Evolutionary conservation across 208 protist genomes (phyloP).

Genomic region (Lotmaria passim): DNA sequence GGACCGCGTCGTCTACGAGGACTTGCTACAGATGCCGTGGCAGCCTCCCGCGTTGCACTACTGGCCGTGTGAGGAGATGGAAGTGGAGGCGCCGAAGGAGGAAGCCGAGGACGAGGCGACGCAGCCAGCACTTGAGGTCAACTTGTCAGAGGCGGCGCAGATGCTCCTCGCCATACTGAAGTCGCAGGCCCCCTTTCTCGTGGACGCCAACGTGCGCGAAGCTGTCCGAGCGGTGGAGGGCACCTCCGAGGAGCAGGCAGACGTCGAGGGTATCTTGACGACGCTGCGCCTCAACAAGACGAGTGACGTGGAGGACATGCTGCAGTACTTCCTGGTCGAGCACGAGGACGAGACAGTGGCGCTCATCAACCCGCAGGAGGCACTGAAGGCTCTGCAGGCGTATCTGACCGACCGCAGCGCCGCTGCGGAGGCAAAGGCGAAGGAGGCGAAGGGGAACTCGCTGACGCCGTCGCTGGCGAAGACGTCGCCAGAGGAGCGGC

Average conservation of each 20-base stretch:
- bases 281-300: conserved; percentile 88
- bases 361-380: conserved; percentile 87
- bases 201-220: conserved; percentile 77
- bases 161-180: conserved; percentile 90
- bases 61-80: conserved; percentile 69
- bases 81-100: conserved; percentile 48
- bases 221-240: conserved; percentile 68
- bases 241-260: conserved; percentile 84
- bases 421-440: conserved; percentile 27
- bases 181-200: conserved; percentile 86
- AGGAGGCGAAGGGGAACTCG: conserved; percentile 17
- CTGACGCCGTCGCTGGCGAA: conserved; percentile 20
- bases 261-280: conserved; percentile 93
- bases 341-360: conserved; percentile 65
- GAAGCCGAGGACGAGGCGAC: conserved; percentile 43
- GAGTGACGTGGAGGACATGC: conserved; percentile 87
- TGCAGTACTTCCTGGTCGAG: conserved; percentile 88
- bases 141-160: conserved; percentile 77
- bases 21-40: conserved; percentile 92
- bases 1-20: conserved; percentile 96
- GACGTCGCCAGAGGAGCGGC: conserved; percentile 42
- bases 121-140: conserved; percentile 54
- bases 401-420: conserved; percentile 83
- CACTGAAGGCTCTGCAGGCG: conserved; percentile 74
- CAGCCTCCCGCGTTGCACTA: conserved; percentile 82